Evolutionary conservation across 495 filamentous ascomycete species (phyloP), one percentile per base, ranked within the genome.

Genomic region (Aspergillus bridgeri): DNA sequence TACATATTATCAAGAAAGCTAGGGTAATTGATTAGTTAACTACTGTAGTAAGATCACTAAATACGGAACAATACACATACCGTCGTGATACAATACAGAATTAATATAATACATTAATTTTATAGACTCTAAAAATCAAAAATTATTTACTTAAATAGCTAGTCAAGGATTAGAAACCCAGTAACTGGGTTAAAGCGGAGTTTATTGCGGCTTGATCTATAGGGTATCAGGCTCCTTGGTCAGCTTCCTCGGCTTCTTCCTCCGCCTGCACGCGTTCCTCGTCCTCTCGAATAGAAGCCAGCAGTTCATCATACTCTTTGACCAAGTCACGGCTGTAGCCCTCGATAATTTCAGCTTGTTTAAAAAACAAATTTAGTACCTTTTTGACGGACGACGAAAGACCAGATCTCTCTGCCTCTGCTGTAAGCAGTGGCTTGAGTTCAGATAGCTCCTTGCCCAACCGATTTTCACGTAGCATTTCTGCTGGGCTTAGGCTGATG

Each of bases 211-310:
- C 43, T n/a, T 21, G 43, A 46, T 46, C 43, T 4, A 46, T 21
- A 1, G 20, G 20, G 20, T 18, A 46, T 46, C 43, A 46, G 43
- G 43, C 1, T 46, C 43, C 43, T 46, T 46, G 43, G 20, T 46
- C 13, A 46, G 20, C 43, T 23, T 49, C 47, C n/a, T 49, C 18
- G 21, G 47, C 47, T 49, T 49, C 47, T 49, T 49, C 47, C 47
- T 49, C 47, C 9, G 47, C 47, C 20, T 49, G 47, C 18, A 24
- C 9, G 15, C 22, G 18, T 49, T 49, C 47, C 22, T 49, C 47
- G 18, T 23, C 7, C 47, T 20, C 47, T 15, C 15, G 47, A 20
- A 49, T 24, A 25, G 47, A 49, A 2, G 47, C 47, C 22, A 2
- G 47, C 9, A 20, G 19, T 49, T 49, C 47, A 20, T 49, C 47